Evolutionary conservation across 345 rosid species (phyloP), one percentile per base, ranked within the genome.

Genomic region (Raphanus sativus): DNA sequence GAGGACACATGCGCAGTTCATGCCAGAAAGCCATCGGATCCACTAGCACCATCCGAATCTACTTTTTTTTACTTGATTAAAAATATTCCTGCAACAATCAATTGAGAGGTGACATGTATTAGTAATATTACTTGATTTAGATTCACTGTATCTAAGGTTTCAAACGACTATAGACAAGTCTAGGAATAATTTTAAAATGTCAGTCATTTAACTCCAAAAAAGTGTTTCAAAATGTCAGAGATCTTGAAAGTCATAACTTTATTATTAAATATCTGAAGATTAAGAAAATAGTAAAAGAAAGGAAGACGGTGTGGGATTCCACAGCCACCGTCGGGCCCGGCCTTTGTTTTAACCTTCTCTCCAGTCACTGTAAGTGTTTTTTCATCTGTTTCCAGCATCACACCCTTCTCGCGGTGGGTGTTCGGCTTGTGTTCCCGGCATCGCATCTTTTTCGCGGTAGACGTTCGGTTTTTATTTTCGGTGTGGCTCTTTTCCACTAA

Each of bases 81-180:
- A 56, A 17, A 56, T 17, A 24, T 24, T 56, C 11, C 4, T 56
- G 28, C 4, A 16, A 8, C 17, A 45, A 21, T 62, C 1, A 17
- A 8, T 6, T 55, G 29, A 55, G 61, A 55, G 25, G 8, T 21
- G 25, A 25, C 17, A 50, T 24, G 40, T 15, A 21, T 55, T 48
- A 48, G 10, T 25, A 50, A 12, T 36, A 52, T 56, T 56, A 17
- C 71, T 55, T 8, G 29, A 72, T 59, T 59, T 60, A 55, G 80
- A 70, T 77, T 59, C 80, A 55, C 2, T 70, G 81, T 45, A 77
- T 71, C 67, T 77, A 15, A 55, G 15, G 32, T 58, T 65, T 48
- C 34, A 33, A 67, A 72, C 33, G 63, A 72, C 68, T 32, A 55
- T 48, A 66, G 81, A 59, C 36, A 66, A 25, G 1, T 58, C 17